Conservation (phyloP, 192 early-diverging fungal genomes). For the Jimgerdemannia lactiflua region DNA sequence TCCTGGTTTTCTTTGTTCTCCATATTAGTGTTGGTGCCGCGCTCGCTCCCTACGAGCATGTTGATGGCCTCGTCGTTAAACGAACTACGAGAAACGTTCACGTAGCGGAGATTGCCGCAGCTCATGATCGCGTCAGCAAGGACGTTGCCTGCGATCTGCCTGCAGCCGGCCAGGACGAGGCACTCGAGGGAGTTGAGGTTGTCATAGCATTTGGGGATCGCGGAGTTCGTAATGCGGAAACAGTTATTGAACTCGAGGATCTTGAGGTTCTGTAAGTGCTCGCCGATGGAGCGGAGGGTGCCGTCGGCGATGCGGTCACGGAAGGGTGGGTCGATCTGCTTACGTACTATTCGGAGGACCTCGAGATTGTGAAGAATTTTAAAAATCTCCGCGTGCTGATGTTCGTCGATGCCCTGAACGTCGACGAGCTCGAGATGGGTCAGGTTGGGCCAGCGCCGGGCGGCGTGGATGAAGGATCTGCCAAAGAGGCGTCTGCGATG, state of each 20-base stretch:
- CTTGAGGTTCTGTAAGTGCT: background rate
- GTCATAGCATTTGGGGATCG: background rate
- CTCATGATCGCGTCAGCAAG: background rate
- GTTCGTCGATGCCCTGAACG: background rate
- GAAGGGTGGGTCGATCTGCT: background rate
- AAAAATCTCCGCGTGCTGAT: background rate
- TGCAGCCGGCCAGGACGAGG: background rate
- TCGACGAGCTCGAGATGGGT: background rate
- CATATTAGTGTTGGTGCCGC: no score
- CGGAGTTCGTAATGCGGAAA: background rate
- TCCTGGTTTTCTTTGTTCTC: no score
- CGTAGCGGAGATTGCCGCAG: background rate
- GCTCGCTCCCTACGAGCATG: no score
- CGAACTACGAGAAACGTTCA: background rate
- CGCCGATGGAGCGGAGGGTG: background rate
- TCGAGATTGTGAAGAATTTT: background rate
- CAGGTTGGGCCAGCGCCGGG: background rate
- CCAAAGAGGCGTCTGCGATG: background rate
- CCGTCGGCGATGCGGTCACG: background rate
- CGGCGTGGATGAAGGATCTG: background rate
- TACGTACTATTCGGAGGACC: background rate
- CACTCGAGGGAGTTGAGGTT: background rate
- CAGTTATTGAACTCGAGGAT: background rate
- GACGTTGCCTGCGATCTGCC: background rate
- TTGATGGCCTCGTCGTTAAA: background rate